Base-by-base conservation (phyloP, 1,284 basidiomycete species). In the Cutaneotrichosporon spelunceum region DNA sequence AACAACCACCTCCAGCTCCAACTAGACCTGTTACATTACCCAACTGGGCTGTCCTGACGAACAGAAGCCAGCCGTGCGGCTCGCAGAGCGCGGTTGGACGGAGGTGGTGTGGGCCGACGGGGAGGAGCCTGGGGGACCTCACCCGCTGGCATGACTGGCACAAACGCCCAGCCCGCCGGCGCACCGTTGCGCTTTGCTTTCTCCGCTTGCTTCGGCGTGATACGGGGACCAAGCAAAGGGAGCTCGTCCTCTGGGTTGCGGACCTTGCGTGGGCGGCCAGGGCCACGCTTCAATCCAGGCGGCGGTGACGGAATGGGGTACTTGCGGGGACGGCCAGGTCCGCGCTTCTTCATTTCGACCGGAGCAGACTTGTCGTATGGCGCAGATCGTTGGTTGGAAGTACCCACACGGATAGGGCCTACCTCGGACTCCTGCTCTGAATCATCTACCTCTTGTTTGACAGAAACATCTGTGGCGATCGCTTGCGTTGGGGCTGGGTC, bases 111-210 rank as follows among this genome's bases (percentile, higher is more conserved):
- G 16, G 14, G 24, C 50, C 60, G 58, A 9, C 47, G 45, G 36
- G 52, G 29, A 4, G 44, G 45, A n/a, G 33, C 44, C 21, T 44
- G 16, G 6, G 44, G 19, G 5, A 53, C 21, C 23, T 29, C 36
- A 19, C 16, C 24, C 2, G 8, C 26, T 16, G 19, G 16, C 7
- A 47, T 64, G 13, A 62, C 59, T 10, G 64, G 63, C 4, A 70
- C 61, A 48, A 68, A 72, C 1, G 62, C 71, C 73, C 73, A 75
- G 1, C 73, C 73, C 45, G 66, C 67, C 2, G 73, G 73, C n/a
- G 70, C 73, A 16, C 73, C 73, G 58, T 71, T 75, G 23, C 72
- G 62, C 55, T 64, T 66, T 3, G 54, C 45, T 54, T 61, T 63
- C 55, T 53, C 34, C 11, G 27, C 56, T 45, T 61, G 56, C 49